Evolutionary conservation across 108 stramenopile species (phyloP).

Genomic region (Hondaea fermentalgiana): DNA sequence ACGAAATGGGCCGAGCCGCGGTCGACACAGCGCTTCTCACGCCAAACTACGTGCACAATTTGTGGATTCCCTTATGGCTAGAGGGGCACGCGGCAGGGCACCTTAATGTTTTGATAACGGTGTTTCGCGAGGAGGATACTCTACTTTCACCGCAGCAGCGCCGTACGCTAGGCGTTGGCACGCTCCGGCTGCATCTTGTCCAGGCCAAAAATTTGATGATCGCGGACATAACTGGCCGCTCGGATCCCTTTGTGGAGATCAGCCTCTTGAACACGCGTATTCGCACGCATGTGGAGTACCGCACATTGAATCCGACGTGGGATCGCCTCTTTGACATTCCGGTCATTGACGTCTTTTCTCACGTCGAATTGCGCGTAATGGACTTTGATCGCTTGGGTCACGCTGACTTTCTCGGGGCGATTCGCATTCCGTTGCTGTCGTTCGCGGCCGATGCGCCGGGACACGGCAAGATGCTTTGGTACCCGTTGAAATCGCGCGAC

Average conservation of each 20-base stretch:
- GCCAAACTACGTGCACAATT: not conserved
- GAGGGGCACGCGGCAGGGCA: not conserved
- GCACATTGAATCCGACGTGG: not conserved
- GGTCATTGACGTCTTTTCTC: not conserved
- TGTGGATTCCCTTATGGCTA: not conserved
- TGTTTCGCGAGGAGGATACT: not conserved
- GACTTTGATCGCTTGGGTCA: not conserved
- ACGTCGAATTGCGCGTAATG: not conserved
- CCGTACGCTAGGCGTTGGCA: not conserved
- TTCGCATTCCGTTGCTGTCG: not conserved
- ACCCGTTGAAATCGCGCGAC: not conserved
- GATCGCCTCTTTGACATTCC: not conserved
- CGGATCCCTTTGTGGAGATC: not conserved
- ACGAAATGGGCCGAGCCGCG: not conserved
- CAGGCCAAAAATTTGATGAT: not conserved
- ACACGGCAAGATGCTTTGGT: not conserved
- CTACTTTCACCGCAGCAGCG: not conserved
- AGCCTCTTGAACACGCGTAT: not conserved
- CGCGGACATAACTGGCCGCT: not conserved
- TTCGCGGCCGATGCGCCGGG: not conserved
- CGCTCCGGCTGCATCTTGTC: not conserved
- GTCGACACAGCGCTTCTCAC: not conserved
- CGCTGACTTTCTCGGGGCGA: not conserved
- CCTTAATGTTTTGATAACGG: not conserved
- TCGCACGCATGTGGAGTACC: not conserved